Evolutionary conservation across 2,329 filamentous ascomycete genomes (phyloP).

Genomic region (Ceratocystis cacaofunesta): DNA sequence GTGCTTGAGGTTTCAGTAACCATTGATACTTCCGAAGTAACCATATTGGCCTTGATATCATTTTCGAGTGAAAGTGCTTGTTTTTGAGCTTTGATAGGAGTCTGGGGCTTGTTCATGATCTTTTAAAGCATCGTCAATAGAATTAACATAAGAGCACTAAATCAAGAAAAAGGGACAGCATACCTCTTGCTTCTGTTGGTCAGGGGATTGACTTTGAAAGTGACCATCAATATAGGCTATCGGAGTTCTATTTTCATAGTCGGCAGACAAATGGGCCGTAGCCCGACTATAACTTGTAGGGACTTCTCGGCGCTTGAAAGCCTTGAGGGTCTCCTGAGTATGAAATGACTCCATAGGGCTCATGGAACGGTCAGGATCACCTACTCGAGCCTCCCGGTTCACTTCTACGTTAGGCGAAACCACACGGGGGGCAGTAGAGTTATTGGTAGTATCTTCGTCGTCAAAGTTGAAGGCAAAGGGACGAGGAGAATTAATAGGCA

Average conservation of each 20-base stretch:
- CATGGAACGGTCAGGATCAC: no score
- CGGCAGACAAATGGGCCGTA: background rate
- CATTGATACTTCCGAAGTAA: background rate
- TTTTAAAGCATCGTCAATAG: background rate
- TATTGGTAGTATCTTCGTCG: background rate
- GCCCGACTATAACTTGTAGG: background rate
- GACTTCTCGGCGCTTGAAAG: background rate
- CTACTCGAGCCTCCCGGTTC: background rate
- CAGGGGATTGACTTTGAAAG: background rate
- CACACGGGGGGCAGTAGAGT: background rate
- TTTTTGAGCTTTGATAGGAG: background rate
- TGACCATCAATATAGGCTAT: background rate
- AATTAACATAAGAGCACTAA: background rate
- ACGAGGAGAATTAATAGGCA: slow-evolving; percentile 1
- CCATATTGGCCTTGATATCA: background rate
- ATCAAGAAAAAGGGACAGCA: background rate
- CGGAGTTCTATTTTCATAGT: background rate
- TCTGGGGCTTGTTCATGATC: background rate
- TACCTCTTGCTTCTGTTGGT: background rate
- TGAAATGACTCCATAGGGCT: background rate
- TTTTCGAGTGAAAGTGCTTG: background rate
- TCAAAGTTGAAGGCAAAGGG: slow-evolving; percentile 7
- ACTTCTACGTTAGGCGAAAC: background rate
- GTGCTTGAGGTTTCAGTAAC: background rate
- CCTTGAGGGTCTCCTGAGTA: background rate